Evolutionary conservation across 164 flowering plant genomes (phyloP), one percentile per base, ranked within the genome.

Genomic region (Paratinospora sagittata): DNA sequence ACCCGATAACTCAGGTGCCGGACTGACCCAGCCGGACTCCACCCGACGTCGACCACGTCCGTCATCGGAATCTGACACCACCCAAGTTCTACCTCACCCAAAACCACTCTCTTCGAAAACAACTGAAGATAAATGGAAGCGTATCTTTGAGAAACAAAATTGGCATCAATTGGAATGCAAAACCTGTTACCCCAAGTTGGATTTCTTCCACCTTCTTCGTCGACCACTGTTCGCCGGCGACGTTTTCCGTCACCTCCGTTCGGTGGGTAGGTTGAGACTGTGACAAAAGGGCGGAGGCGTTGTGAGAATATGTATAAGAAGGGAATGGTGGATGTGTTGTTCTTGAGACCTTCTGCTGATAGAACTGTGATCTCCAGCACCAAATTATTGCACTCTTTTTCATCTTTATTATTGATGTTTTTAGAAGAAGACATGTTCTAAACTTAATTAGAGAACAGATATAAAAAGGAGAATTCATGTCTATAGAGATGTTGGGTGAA

Each of bases 141-240:
- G 17, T 69, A 57, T 10, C 57, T 69, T 57, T 69, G 65, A 27
- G 75, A 16, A 27, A 80, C 73, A 62, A 82, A 81, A n/a, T 66
- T 39, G 9, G 72, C 10, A n/a, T 76, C 81, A 3, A 81, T 0
- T 0, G 83, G 78, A 6, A 84, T 17, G 6, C 24, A 70, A 41
- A 82, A 82, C 62, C 76, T 79, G 70, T 82, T 82, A 36, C 83
- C 87, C 84, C 85, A 84, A 1, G 79, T 78, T 19, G 82, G 84
- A 39, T 81, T 76, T 27, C 37, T 16, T 0, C 82, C 80, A 16
- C 81, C 83, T 36, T 65, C 71, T 37, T 79, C 77, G 24, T 79
- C 81, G 23, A 79, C 82, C 55, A 68, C 72, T 10, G 84, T 77
- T 49, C 11, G 47, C 74, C 72, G 73, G 71, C 57, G 61, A 30